Base-by-base conservation (phyloP, 768 basidiomycete species). In the Hemileccinum impolitum region DNA sequence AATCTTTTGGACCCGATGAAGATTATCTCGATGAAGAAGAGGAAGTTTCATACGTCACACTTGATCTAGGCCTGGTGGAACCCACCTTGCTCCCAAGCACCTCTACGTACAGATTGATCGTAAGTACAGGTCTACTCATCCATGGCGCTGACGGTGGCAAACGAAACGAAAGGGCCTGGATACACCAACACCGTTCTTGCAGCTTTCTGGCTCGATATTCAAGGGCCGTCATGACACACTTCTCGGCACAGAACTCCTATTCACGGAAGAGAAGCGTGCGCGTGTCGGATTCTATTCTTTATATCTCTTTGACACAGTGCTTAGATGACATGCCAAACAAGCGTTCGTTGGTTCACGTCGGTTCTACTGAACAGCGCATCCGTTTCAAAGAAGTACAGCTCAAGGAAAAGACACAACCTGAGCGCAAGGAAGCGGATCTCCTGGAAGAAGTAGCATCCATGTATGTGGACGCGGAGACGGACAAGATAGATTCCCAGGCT, bases 201-300 rank as follows among this genome's bases (percentile, higher is more conserved):
- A 92, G 55, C 72, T 91, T 1, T 82, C 84, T 5, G 87, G 88
- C 2, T 84, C 85, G 1, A 74, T 89, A 17, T 75, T 90, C 53
- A 82, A 82, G 63, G 90, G 90, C 1, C 69, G 73, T 32, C 82
- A 90, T 51, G 80, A 86, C 48, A 61, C 72, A 15, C 72, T 91
- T 4, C 69, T 91, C 3, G 90, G 90, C 2, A 85, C 86, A 0
- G 89, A 92, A 58, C 67, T 92, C 21, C 59, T 91, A 17, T 90
- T 91, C 63, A 77, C 79, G 0, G 88, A 90, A 47, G 76, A 75
- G 30, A 82, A 82, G 71, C 78, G 85, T 82, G 51, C 30, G 65
- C 14, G n/a, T 28, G 35, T 5, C 23, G n/a, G 14, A 7, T 3
- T 30, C 13, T 34, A 7, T 34, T 21, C 6, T 18, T 30, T 3